Conservation (phyloP, 176 grass and related monocot species). For the Aegilops tauschii region DNA sequence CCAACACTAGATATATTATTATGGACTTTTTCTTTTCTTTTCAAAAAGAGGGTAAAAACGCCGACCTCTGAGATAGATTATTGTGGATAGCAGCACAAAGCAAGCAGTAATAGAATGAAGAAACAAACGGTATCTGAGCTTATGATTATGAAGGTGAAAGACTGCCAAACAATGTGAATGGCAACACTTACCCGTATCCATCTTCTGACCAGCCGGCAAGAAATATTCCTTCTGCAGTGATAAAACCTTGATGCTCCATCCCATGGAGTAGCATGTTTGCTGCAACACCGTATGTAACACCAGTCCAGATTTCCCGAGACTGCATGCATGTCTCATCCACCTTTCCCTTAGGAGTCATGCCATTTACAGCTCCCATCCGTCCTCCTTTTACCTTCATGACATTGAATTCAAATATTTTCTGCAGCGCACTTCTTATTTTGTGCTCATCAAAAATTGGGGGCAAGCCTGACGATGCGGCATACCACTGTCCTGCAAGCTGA, state of each 20-base stretch:
- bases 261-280: constrained; percentile 92
- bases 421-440: constrained; percentile 68
- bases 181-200: constrained; percentile 75
- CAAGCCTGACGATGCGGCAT: constrained; percentile 74
- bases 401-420: constrained; percentile 97
- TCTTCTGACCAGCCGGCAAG: constrained; percentile 85
- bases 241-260: constrained; percentile 95
- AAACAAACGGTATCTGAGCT: background rate
- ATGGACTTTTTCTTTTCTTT: no score
- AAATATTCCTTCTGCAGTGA: constrained; percentile 83
- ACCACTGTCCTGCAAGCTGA: constrained; percentile 95
- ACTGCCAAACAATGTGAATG: background rate
- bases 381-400: constrained; percentile 98
- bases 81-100: background rate
- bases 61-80: no score
- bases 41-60: no score
- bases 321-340: constrained; percentile 92
- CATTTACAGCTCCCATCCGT: constrained; percentile 83
- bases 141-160: no score
- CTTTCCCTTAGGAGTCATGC: constrained; percentile 88
- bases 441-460: constrained; percentile 71
- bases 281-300: constrained; percentile 88
- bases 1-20: background rate
- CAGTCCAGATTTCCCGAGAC: constrained; percentile 98
- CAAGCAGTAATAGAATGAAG: background rate